Percentiles rank a stretch among this genome's conserved stretches.
These are phyloP conservation scores for Xerocomus potaroensis DNA, from an alignment of 768 basidiomycete genomes.

Conservation along the genomic window DNA sequence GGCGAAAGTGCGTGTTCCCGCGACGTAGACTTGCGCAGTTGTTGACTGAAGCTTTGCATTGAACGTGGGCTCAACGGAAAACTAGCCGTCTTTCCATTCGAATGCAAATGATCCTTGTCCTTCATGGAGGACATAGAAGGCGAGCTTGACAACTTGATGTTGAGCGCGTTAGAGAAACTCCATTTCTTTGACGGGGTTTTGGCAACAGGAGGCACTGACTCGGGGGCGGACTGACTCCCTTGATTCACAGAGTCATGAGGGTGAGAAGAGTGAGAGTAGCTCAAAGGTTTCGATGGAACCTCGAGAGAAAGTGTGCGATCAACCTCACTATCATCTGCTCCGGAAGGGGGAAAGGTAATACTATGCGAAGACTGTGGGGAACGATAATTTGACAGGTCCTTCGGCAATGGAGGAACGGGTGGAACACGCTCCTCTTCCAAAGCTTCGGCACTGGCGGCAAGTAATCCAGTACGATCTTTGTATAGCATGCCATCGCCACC, in stretches of 20 bases:
- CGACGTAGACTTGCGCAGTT: conserved; percentile 63
- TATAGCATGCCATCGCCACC: conserved; percentile 52
- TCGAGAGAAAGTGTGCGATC: conserved; percentile 50
- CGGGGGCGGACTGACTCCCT: conserved; percentile 37
- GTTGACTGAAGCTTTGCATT: conserved; percentile 58
- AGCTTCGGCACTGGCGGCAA: conserved; percentile 55
- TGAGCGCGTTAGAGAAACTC: conserved; percentile 87
- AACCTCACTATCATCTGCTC: conserved; percentile 42
- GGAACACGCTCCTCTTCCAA: conserved; percentile 71
- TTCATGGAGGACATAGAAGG: conserved; percentile 55
- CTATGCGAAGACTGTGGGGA: conserved; percentile 58
- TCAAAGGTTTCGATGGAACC: conserved; percentile 34
- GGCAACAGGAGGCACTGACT: conserved; percentile 43
- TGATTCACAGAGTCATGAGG: conserved; percentile 37
- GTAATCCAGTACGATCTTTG: conserved; percentile 65
- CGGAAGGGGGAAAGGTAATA: conserved; percentile 45
- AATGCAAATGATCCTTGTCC: conserved; percentile 36
- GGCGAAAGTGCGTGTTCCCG: conserved; percentile 56
- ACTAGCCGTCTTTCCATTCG: conserved; percentile 43
- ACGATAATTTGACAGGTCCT: conserved; percentile 77
- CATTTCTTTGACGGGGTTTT: conserved; percentile 95
- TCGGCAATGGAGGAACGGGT: conserved; percentile 89
- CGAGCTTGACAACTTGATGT: conserved; percentile 65
- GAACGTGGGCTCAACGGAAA: conserved; percentile 66
- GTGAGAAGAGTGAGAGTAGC: conserved; percentile 30